Percentiles rank a stretch among this genome's conserved stretches.
Conservation (phyloP, 1,139 yeast species). For the Candida pseudocylindracea region DNA sequence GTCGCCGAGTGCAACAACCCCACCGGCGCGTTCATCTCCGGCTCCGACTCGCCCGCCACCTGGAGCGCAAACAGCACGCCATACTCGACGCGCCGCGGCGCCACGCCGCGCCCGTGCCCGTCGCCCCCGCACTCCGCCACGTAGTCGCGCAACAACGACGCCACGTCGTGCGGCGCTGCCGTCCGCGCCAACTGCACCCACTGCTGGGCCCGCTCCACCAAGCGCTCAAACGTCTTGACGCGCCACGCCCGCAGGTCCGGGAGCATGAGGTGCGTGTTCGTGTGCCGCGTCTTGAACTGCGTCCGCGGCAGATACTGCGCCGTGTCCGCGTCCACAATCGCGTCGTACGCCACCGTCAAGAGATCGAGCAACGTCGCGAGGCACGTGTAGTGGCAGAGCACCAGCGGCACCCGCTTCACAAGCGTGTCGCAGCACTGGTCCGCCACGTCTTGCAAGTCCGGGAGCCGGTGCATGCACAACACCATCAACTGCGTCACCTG, state of each 20-base stretch:
- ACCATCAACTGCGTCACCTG: conserved; percentile 53
- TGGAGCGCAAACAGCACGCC: conserved; percentile 85
- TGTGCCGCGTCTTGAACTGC: conserved; percentile 33
- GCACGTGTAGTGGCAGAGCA: conserved; percentile 54
- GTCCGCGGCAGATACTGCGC: conserved; percentile 73
- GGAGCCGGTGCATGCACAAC: conserved; percentile 59
- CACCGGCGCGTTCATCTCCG: conserved; percentile 29
- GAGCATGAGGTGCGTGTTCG: conserved; percentile 36
- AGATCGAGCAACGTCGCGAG: conserved; percentile 66
- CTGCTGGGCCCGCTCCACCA: conserved; percentile 32
- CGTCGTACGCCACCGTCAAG: conserved; percentile 52
- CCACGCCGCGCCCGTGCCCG: conserved; percentile 6
- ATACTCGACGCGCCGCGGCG: conserved; percentile 24
- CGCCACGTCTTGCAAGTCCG: conserved; percentile 61
- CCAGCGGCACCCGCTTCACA: conserved; percentile 50
- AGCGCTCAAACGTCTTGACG: conserved; percentile 33
- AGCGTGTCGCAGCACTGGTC: conserved; percentile 56
- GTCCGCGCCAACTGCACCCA: conserved; percentile 43
- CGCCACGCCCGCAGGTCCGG: conserved; percentile 75
- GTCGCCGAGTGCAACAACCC: no score
- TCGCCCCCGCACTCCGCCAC: conserved; percentile 21
- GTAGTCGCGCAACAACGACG: conserved; percentile 58
- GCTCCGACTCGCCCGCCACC: conserved; percentile 42
- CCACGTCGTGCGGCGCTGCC: conserved; percentile 48
- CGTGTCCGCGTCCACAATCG: conserved; percentile 71